Evolutionary conservation across 2,329 filamentous ascomycete species (phyloP).

Genomic region (Colletotrichum theobromicola): DNA sequence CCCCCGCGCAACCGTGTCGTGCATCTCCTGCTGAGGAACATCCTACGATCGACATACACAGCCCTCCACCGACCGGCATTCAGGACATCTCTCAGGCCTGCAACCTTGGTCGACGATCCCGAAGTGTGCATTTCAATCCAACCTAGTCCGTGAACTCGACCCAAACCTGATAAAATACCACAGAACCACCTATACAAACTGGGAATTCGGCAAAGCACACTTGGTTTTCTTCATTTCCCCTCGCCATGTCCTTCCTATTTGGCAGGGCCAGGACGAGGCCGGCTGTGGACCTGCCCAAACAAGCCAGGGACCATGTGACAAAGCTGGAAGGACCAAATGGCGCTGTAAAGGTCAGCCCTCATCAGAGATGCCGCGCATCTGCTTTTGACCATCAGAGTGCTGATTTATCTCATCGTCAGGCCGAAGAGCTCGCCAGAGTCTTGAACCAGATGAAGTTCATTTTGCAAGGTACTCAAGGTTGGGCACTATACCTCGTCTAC

Average conservation of each 20-base stretch:
- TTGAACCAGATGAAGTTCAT: constrained; percentile 91
- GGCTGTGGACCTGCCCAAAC: constrained; percentile 58
- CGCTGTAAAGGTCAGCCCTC: constrained; percentile 47
- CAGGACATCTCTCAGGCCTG: background rate
- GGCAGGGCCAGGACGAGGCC: constrained; percentile 57
- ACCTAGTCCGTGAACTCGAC: background rate
- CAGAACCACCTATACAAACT: background rate
- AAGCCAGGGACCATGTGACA: constrained; percentile 59
- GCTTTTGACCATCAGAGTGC: constrained; percentile 21
- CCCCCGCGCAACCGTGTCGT: background rate
- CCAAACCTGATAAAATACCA: background rate
- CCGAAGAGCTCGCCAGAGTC: constrained; percentile 86
- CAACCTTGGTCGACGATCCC: background rate
- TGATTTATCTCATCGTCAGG: constrained; percentile 51
- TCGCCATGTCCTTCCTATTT: constrained; percentile 61
- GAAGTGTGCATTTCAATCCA: background rate
- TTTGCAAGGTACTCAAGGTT: constrained; percentile 92
- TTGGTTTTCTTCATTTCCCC: background rate
- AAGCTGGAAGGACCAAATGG: constrained; percentile 56
- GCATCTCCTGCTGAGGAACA: background rate
- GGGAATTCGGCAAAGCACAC: background rate
- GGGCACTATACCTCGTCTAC: background rate
- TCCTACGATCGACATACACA: background rate
- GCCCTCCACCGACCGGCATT: background rate
- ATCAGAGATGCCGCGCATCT: background rate